These are phyloP conservation scores for Hippophae rhamnoides DNA, from an alignment of 306 rosid genomes.

Conservation along the genomic window DNA sequence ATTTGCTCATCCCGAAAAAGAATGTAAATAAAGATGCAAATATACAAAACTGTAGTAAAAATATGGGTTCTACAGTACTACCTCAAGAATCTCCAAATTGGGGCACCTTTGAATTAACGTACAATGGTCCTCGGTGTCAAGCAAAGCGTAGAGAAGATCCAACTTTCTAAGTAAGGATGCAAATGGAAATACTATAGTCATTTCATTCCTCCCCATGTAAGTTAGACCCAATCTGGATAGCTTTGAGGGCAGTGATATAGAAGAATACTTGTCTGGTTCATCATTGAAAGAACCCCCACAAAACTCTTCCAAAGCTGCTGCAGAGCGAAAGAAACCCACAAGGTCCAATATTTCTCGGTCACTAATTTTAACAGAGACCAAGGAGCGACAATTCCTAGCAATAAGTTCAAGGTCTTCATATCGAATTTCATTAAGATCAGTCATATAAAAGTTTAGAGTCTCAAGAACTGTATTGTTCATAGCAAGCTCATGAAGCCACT, in stretches of 20 bases:
- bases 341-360: constrained; percentile 68
- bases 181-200: constrained; percentile 68
- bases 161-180: constrained; percentile 53
- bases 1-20: too few relatives aligned
- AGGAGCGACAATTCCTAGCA: constrained; percentile 67
- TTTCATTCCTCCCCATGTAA: constrained; percentile 64
- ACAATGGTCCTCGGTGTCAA: constrained; percentile 89
- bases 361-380: constrained; percentile 62
- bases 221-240: constrained; percentile 65
- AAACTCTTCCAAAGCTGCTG: constrained; percentile 65
- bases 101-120: constrained; percentile 74
- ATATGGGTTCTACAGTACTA: constrained; percentile 17
- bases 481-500: constrained; percentile 87
- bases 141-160: constrained; percentile 82
- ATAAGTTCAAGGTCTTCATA: constrained; percentile 74
- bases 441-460: constrained; percentile 74
- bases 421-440: constrained; percentile 46
- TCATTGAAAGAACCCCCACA: constrained; percentile 75
- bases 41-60: background rate
- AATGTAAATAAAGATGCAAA: background rate
- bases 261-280: constrained; percentile 40
- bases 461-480: constrained; percentile 72
- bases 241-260: constrained; percentile 48
- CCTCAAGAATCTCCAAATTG: constrained; percentile 87
- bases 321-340: constrained; percentile 57